These are phyloP conservation scores for Cryoendolithus antarcticus DNA, from an alignment of 2,329 filamentous ascomycete genomes.

Conservation along the genomic window DNA sequence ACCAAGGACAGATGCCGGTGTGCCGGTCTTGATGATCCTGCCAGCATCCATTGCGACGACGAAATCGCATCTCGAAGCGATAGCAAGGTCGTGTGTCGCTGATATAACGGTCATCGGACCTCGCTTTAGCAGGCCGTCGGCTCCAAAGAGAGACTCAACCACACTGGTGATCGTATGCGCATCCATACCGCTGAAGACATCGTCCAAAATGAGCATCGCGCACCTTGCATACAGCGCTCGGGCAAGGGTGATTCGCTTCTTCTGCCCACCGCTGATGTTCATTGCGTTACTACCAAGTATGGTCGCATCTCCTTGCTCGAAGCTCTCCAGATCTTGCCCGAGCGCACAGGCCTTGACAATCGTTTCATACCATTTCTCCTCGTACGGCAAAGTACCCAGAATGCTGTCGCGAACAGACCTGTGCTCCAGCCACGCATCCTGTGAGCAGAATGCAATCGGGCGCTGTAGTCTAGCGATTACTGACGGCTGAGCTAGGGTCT, in stretches of 20 bases:
- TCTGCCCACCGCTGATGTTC: slow-evolving; percentile 28
- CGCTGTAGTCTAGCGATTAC: slow-evolving; percentile 19
- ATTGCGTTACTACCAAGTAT: slow-evolving; percentile 31
- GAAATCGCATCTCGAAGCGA: too few species aligned
- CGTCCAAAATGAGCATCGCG: slow-evolving; percentile 38
- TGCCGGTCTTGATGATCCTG: too few species aligned
- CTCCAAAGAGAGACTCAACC: slow-evolving; percentile 35
- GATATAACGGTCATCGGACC: slow-evolving; percentile 26
- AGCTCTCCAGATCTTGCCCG: slow-evolving; percentile 31
- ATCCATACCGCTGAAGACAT: slow-evolving; percentile 41
- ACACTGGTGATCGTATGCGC: slow-evolving; percentile 36
- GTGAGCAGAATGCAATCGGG: slow-evolving; percentile 25
- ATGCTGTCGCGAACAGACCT: slow-evolving; percentile 27
- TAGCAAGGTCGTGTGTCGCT: too few species aligned
- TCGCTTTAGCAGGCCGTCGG: slow-evolving; percentile 32
- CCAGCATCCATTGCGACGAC: too few species aligned
- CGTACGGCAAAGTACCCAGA: slow-evolving; percentile 22
- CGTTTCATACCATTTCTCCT: slow-evolving; percentile 25
- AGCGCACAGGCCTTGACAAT: slow-evolving; percentile 26
- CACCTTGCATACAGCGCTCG: slow-evolving; percentile 35
- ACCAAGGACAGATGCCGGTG: too few species aligned
- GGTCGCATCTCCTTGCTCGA: slow-evolving; percentile 37
- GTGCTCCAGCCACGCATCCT: slow-evolving; percentile 27
- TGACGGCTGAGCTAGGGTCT: slow-evolving; percentile 24
- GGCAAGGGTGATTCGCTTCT: slow-evolving; percentile 32